Evolutionary conservation across 129 eudicot genomes (phyloP).

Genomic region (Helichrysum umbraculigerum): DNA sequence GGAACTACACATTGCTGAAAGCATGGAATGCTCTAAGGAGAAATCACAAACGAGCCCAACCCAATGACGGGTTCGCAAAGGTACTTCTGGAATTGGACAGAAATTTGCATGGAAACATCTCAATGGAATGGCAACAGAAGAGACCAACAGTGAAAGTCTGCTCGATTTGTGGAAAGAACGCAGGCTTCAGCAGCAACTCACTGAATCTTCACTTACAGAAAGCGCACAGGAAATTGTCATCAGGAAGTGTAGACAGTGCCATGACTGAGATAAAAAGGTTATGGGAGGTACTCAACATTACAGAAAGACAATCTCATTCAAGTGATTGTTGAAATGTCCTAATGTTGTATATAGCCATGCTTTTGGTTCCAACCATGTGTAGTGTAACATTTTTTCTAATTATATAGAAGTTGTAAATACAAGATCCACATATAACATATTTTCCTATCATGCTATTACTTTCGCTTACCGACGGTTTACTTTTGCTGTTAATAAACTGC

Average conservation of each 20-base stretch:
- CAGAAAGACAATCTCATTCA: slow-evolving; percentile 58
- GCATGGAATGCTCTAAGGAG: slow-evolving; percentile 82
- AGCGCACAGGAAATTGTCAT: slow-evolving; percentile 79
- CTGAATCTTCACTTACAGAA: slow-evolving; percentile 91
- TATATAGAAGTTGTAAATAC: neutral
- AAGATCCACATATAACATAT: neutral
- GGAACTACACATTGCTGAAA: slow-evolving; percentile 67
- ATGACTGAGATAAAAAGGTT: slow-evolving; percentile 93
- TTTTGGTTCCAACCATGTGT: neutral
- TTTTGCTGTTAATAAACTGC: neutral
- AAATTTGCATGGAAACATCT: slow-evolving; percentile 76
- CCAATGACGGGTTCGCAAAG: slow-evolving; percentile 94
- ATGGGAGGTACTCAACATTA: slow-evolving; percentile 61
- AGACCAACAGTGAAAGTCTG: slow-evolving; percentile 84
- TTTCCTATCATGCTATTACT: neutral
- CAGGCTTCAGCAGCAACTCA: slow-evolving; percentile 91
- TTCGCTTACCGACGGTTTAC: neutral
- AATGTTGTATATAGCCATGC: slow-evolving; percentile 12
- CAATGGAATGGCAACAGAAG: slow-evolving; percentile 97
- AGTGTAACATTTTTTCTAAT: neutral
- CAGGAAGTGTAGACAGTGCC: slow-evolving; percentile 98
- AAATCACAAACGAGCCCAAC: slow-evolving; percentile 93
- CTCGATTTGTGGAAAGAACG: slow-evolving; percentile 87
- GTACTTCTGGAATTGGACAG: slow-evolving; percentile 71
- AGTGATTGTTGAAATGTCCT: slow-evolving; percentile 25